These are phyloP conservation scores for Puccinia sorghi DNA, from an alignment of 1,284 basidiomycete genomes.

Conservation along the genomic window DNA sequence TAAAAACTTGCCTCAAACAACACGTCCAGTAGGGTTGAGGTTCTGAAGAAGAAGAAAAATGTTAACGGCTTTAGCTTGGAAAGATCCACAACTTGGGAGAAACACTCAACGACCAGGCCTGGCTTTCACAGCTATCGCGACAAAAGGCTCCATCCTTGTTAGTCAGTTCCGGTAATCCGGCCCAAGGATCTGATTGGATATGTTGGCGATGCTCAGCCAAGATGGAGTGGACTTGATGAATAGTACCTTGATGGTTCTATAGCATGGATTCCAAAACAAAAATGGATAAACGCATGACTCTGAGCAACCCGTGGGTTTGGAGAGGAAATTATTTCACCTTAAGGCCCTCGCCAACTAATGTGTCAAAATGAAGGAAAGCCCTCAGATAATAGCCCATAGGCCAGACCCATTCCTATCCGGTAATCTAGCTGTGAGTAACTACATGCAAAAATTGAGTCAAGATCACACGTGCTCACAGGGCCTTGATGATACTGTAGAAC, in stretches of 20 bases:
- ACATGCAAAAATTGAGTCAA: not conserved
- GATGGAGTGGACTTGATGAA: slow-evolving; percentile 74
- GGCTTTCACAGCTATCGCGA: slow-evolving; percentile 81
- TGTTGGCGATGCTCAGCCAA: slow-evolving; percentile 71
- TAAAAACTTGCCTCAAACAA: slow-evolving; percentile 36
- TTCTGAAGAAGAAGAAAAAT: slow-evolving; percentile 2
- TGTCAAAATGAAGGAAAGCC: slow-evolving; percentile 85
- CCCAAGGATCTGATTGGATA: slow-evolving; percentile 79
- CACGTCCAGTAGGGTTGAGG: slow-evolving; percentile 33
- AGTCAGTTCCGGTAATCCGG: slow-evolving; percentile 79
- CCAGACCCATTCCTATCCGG: slow-evolving; percentile 65
- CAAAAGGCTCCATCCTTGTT: slow-evolving; percentile 70
- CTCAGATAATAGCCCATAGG: slow-evolving; percentile 81
- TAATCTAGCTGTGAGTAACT: not conserved
- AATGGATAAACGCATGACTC: not conserved
- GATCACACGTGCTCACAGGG: slow-evolving; percentile 53
- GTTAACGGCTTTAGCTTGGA: not conserved
- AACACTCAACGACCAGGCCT: slow-evolving; percentile 61
- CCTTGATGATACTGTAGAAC: slow-evolving; percentile 61
- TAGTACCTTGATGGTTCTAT: slow-evolving; percentile 70
- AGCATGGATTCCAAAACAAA: not conserved
- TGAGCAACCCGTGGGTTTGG: not conserved
- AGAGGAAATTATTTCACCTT: slow-evolving; percentile 61
- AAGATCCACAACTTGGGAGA: not conserved
- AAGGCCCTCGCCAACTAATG: slow-evolving; percentile 65